Base-by-base conservation (phyloP, 129 eudicot genomes). In the Tagetes patula region DNA sequence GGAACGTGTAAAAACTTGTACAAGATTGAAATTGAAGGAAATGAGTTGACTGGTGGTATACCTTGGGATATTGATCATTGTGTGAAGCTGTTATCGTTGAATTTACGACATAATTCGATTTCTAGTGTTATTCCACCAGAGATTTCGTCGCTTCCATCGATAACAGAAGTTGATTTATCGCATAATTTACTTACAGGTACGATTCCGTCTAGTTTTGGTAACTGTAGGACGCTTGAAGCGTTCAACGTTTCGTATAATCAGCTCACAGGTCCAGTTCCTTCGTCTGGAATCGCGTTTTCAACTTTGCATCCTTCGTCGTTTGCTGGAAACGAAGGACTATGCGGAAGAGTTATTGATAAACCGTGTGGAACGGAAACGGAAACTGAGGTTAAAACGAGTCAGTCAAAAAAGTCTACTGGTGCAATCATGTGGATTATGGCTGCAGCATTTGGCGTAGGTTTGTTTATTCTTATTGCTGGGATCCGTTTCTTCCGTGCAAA, bases 81-180 rank as follows among this genome's bases (percentile, higher is more conserved):
- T 50, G 80, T 47, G 82, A 95, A 95, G 90, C 81, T 95, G 11
- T 69, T 95, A 39, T 49, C 53, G 4, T 70, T 95, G 41, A 91
- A 86, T 65, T 47, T 95, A 13, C 74, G 85, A 8, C 69, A 69
- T 4, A 95, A 95, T 77, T 83, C 80, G 1, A 74, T 95, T 14
- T 84, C 96, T 0, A 97, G 99, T 31, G 82, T 91, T 53, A 95
- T 95, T 60, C 99, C 99, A 1, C 88, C 87, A 93, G 97, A 95
- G 67, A 86, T 95, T 47, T 91, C 99, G 1, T 87, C 89, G 1
- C 84, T 95, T 47, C 99, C 96, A 1, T 82, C 96, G 1, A 91
- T 95, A 40, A 95, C 87, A 2, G 89, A 87, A 27, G 89, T 94
- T 34, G 96, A 90, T 84, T 59, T 94, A 27, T 89, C 96, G 0